phyloP scores from a whole-genome alignment of 352 stramenopile genomes.

The Detonula confervacea region DNA sequence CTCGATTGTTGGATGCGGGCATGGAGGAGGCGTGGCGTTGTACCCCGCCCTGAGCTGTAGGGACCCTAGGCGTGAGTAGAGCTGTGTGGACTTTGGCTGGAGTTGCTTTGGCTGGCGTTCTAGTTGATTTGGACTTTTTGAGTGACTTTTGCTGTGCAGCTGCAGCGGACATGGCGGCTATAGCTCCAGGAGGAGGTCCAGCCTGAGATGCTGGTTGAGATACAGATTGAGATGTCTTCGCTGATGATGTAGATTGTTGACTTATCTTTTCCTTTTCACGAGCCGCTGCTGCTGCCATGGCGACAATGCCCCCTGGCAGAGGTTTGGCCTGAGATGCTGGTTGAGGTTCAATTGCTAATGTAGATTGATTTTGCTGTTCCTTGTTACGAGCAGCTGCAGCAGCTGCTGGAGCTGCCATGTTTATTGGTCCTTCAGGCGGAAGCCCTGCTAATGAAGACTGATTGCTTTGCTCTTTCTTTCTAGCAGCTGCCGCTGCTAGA shows the following conservation, averaged over 20 bases:
- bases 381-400: slow-evolving; percentile 11
- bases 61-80: too few species aligned
- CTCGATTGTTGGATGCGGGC: too few species aligned
- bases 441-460: background rate
- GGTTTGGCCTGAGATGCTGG: background rate
- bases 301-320: too few species aligned
- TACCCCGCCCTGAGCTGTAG: too few species aligned
- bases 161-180: slow-evolving; percentile 11
- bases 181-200: background rate
- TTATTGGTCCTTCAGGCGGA: background rate
- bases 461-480: background rate
- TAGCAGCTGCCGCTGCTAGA: background rate
- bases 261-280: too few species aligned
- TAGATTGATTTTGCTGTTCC: background rate
- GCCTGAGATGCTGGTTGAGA: too few species aligned
- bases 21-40: too few species aligned
- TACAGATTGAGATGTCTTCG: too few species aligned
- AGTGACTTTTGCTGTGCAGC: slow-evolving; percentile 2
- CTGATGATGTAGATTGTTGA: slow-evolving; percentile 1
- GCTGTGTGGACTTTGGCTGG: too few species aligned
- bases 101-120: background rate
- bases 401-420: slow-evolving; percentile 20
- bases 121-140: background rate
- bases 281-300: too few species aligned
- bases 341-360: background rate